Evolutionary conservation across 345 rosid species (phyloP), one percentile per base, ranked within the genome.

Genomic region (Hypericum androsaemum): DNA sequence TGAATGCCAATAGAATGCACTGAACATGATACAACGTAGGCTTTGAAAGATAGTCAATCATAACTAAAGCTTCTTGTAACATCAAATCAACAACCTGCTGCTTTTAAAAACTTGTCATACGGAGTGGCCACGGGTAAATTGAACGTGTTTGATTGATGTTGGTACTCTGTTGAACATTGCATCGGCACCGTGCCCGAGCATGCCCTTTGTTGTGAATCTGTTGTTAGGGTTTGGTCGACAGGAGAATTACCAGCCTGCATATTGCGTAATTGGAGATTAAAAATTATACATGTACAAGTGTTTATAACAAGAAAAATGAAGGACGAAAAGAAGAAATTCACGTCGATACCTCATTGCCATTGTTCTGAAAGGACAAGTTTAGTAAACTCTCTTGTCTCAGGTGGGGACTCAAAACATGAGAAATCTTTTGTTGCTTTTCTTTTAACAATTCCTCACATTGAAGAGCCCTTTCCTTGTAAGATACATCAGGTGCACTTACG

Each of bases 361-460:
- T 54, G 41, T 60, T 66, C 38, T 61, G 75, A 41, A 56, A 43
- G 54, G 83, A 55, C 42, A 55, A 42, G 41, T 50, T 64, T 36
- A 62, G 54, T 41, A 64, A 63, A 52, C 79, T 83, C 56, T 81
- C 94, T 41, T 75, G 87, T 57, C 64, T 70, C 57, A 64, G 48
- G 37, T 81, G 85, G 63, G 72, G 53, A 58, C 66, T 69, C 79
- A 85, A 74, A 74, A 94, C 69, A 67, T 72, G 67, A 8, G 86
- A 83, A 83, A 88, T 88, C 78, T 80, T 85, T 73, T 74, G 70
- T 57, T 81, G 94, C 74, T 88, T 94, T 64, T 92, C 97, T 51
- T 73, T 65, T 58, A 73, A 58, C 16, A 94, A 87, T 50, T 84
- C 74, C 68, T 94, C 97, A 17, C 97, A 88, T 43, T 83, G 95